Conservation (phyloP, 768 basidiomycete species). For the Boletus sp. region DNA sequence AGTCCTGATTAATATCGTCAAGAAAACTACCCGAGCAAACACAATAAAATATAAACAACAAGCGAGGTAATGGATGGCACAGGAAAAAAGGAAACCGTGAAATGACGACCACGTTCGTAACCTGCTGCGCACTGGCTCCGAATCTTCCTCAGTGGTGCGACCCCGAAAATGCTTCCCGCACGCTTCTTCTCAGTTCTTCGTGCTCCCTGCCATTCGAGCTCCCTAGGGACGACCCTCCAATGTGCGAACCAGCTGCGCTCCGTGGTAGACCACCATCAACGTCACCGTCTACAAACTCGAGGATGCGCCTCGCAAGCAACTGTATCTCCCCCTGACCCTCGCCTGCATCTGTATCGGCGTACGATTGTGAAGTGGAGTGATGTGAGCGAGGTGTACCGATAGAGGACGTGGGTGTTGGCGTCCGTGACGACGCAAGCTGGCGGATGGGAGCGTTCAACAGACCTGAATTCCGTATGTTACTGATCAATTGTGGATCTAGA, state of each 20-base stretch:
- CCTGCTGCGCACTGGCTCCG: not conserved
- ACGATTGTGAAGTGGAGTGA: slow-evolving; percentile 64
- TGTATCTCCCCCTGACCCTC: slow-evolving; percentile 93
- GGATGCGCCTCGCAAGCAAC: slow-evolving; percentile 74
- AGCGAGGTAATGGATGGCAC: not conserved
- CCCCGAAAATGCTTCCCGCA: slow-evolving; percentile 74
- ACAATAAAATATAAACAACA: slow-evolving; percentile 14
- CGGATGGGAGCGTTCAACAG: slow-evolving; percentile 85
- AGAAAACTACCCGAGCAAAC: slow-evolving; percentile 1
- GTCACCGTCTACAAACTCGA: slow-evolving; percentile 83
- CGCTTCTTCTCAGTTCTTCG: slow-evolving; percentile 77
- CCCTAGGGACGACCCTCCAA: slow-evolving; percentile 66
- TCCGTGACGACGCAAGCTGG: slow-evolving; percentile 69
- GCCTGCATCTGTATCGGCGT: slow-evolving; percentile 78
- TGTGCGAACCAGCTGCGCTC: slow-evolving; percentile 61
- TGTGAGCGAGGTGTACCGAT: slow-evolving; percentile 72
- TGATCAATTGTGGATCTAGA: slow-evolving; percentile 81
- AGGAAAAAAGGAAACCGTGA: not conserved
- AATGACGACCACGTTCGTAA: not conserved
- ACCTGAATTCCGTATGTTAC: slow-evolving; percentile 82
- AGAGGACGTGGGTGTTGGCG: slow-evolving; percentile 68
- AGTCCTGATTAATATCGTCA: slow-evolving; percentile 3
- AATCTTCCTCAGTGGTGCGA: slow-evolving; percentile 40
- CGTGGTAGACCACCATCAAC: slow-evolving; percentile 55
- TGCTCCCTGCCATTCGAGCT: slow-evolving; percentile 60